Conservation (phyloP, 106 monocot species). For the Agapanthus africanus region DNA sequence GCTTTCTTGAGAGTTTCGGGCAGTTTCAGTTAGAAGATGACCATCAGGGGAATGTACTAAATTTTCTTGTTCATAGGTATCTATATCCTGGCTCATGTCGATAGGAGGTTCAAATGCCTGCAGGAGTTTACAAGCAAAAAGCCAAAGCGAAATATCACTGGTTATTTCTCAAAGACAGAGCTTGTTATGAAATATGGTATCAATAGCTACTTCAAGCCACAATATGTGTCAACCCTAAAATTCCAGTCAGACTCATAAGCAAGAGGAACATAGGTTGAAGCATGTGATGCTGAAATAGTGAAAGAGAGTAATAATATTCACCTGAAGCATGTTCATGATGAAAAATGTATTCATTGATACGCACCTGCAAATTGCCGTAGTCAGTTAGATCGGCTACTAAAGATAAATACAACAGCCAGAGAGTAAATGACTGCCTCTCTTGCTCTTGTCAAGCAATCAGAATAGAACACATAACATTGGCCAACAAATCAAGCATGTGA, state of each 20-base stretch:
- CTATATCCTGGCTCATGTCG: slow-evolving; percentile 65
- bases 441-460: background rate
- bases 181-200: no score
- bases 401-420: background rate
- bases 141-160: background rate
- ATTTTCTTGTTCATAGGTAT: slow-evolving; percentile 34
- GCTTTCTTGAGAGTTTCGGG: slow-evolving; percentile 13
- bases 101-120: slow-evolving; percentile 98
- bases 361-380: slow-evolving; percentile 58
- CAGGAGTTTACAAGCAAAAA: slow-evolving; percentile 6
- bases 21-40: slow-evolving; percentile 16
- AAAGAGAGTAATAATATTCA: slow-evolving; percentile 19
- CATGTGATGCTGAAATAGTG: background rate
- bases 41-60: slow-evolving; percentile 14
- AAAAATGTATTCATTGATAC: slow-evolving; percentile 74
- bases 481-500: background rate
- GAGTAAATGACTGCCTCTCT: background rate
- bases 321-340: slow-evolving; percentile 97
- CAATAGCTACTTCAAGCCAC: no score
- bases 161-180: slow-evolving; percentile 9
- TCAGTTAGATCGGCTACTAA: background rate
- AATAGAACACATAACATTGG: background rate
- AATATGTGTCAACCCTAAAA: background rate
- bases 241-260: background rate
- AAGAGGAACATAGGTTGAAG: background rate